Evolutionary conservation across 768 basidiomycete species (phyloP).

Genomic region (Coprinopsis sp.): DNA sequence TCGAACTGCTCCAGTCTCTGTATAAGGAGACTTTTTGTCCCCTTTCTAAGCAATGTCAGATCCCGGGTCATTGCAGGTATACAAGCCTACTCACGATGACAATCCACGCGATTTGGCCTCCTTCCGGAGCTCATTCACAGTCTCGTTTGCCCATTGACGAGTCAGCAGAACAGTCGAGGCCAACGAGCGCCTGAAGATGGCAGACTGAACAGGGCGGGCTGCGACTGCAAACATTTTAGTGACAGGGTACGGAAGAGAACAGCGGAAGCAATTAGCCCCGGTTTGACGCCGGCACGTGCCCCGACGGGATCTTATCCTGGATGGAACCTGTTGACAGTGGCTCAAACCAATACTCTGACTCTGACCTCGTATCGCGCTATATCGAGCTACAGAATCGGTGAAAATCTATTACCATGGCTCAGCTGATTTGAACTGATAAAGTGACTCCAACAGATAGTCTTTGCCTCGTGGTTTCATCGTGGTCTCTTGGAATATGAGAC

Average conservation of each 20-base stretch:
- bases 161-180: slow-evolving; percentile 56
- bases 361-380: slow-evolving; percentile 18
- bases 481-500: slow-evolving; percentile 27
- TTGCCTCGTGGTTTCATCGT: slow-evolving; percentile 62
- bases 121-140: slow-evolving; percentile 43
- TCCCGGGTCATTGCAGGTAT: slow-evolving; percentile 1
- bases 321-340: too few relatives aligned
- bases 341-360: too few relatives aligned
- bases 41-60: slow-evolving; percentile 36
- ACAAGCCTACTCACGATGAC: slow-evolving; percentile 38
- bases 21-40: slow-evolving; percentile 55
- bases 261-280: too few relatives aligned
- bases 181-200: slow-evolving; percentile 18
- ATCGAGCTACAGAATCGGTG: slow-evolving; percentile 10
- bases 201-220: background rate
- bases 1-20: slow-evolving; percentile 52
- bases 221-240: too few relatives aligned
- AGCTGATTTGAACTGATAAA: slow-evolving; percentile 19
- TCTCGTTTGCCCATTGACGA: slow-evolving; percentile 51
- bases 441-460: slow-evolving; percentile 14
- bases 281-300: too few relatives aligned
- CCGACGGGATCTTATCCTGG: too few relatives aligned
- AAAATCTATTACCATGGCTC: slow-evolving; percentile 1
- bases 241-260: too few relatives aligned
- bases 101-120: slow-evolving; percentile 55